A percentile compares a stretch with the other conserved stretches of the same genome.
These are phyloP conservation scores for Blastobotrys capitulatus DNA, from an alignment of 1,139 yeast genomes.

Conservation along the genomic window DNA sequence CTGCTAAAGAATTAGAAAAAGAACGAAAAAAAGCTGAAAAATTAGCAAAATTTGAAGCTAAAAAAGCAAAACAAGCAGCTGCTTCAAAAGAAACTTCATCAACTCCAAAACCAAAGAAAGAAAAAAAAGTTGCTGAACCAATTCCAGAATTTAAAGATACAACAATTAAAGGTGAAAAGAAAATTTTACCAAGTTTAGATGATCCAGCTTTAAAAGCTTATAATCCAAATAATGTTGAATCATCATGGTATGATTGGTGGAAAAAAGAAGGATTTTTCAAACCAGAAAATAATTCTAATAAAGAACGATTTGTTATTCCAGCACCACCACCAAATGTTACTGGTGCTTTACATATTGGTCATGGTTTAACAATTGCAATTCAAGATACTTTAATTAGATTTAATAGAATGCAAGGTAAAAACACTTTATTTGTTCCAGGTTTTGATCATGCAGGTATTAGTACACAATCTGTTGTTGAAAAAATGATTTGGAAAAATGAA, in stretches of 20 bases:
- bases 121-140: slow-evolving; percentile 67
- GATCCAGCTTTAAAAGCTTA: slow-evolving; percentile 94
- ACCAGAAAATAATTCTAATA: slow-evolving; percentile 74
- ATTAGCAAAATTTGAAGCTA: slow-evolving; percentile 89
- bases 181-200: slow-evolving; percentile 73
- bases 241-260: slow-evolving; percentile 99
- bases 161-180: slow-evolving; percentile 88
- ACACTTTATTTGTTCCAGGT: slow-evolving; percentile 90
- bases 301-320: slow-evolving; percentile 86
- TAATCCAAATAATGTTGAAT: slow-evolving; percentile 87
- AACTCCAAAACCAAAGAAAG: slow-evolving; percentile 61
- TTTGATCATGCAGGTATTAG: slow-evolving; percentile 99
- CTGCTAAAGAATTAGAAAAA: slow-evolving; percentile 58
- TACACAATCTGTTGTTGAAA: slow-evolving; percentile 97
- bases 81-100: slow-evolving; percentile 36
- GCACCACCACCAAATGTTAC: slow-evolving; percentile 99
- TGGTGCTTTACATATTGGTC: slow-evolving; percentile 98
- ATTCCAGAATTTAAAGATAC: slow-evolving; percentile 77
- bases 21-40: slow-evolving; percentile 97
- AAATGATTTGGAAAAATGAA: slow-evolving; percentile 86
- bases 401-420: slow-evolving; percentile 96
- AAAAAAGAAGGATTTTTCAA: slow-evolving; percentile 77
- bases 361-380: slow-evolving; percentile 90
- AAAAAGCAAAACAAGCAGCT: slow-evolving; percentile 71
- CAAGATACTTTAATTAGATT: slow-evolving; percentile 92